Conservation (phyloP, 495 filamentous ascomycete genomes). For the Parathielavia appendiculata region DNA sequence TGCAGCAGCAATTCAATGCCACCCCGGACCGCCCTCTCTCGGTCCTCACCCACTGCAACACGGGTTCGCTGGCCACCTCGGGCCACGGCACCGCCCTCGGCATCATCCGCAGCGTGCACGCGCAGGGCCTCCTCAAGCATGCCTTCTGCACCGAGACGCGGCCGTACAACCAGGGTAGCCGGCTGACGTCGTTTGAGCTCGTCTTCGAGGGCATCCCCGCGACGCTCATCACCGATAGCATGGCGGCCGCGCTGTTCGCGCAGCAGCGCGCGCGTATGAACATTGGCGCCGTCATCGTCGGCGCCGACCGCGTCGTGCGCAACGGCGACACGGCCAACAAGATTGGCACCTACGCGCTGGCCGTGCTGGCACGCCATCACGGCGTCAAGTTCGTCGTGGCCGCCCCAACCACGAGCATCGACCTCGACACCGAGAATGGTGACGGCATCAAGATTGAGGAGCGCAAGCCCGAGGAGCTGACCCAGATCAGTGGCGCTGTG, state of each 20-base stretch:
- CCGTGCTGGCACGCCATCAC: conserved; percentile 79
- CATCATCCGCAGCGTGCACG: conserved; percentile 80
- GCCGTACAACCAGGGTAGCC: conserved; percentile 95
- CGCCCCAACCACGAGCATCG: conserved; percentile 90
- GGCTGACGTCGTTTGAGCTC: conserved; percentile 92
- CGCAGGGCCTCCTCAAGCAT: conserved; percentile 58
- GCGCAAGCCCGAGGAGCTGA: conserved; percentile 70
- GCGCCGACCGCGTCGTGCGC: conserved; percentile 88
- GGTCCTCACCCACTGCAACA: conserved; percentile 95
- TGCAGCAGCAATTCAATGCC: conserved; percentile 46
- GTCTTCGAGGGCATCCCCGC: conserved; percentile 90
- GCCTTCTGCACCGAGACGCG: conserved; percentile 96
- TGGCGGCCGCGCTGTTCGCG: conserved; percentile 78
- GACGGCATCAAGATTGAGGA: conserved; percentile 82
- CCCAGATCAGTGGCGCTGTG: conserved; percentile 68
- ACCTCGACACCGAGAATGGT: conserved; percentile 71
- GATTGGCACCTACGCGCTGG: conserved; percentile 91
- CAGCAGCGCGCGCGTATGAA: conserved; percentile 50
- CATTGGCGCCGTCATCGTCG: conserved; percentile 84
- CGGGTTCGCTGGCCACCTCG: conserved; percentile 92
- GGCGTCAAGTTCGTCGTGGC: conserved; percentile 92
- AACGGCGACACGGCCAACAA: conserved; percentile 99
- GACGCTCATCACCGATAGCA: conserved; percentile 91
- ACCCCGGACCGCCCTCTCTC: conserved; percentile 49
- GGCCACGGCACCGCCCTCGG: conserved; percentile 94